A percentile compares a stretch with the other conserved stretches of the same genome.
Evolutionary conservation across 495 filamentous ascomycete species (phyloP).

Genomic region (Talaromyces proteolyticus): DNA sequence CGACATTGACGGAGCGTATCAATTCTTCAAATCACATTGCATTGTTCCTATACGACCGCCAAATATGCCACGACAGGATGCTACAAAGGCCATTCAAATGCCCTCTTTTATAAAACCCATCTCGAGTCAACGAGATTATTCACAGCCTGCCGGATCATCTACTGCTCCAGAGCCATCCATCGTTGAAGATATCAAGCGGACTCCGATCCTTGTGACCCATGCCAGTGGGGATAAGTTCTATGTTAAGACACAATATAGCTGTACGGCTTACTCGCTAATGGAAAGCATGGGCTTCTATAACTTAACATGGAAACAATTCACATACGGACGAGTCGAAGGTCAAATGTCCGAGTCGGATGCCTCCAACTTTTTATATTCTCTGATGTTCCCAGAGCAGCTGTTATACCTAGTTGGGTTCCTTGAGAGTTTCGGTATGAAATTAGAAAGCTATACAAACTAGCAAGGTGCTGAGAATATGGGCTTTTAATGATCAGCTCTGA

Average conservation of each 20-base stretch:
- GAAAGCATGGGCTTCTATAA: not conserved
- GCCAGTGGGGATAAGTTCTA: not conserved
- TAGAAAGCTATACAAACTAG: not conserved
- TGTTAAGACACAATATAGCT: not conserved
- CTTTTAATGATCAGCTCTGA: not conserved
- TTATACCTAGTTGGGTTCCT: not conserved
- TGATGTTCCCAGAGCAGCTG: not conserved
- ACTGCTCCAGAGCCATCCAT: not conserved
- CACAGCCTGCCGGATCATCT: not conserved
- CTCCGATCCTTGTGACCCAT: not conserved
- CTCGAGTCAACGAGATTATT: not conserved
- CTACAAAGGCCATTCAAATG: not conserved
- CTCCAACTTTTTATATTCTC: not conserved
- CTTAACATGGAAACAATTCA: not conserved
- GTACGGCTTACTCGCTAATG: not conserved
- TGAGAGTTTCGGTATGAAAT: not conserved
- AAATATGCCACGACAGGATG: not conserved
- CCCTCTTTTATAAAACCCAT: not conserved
- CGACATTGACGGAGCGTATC: not conserved
- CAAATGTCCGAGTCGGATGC: not conserved
- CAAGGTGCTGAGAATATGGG: not conserved
- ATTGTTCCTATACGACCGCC: not conserved
- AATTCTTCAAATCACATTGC: slow-evolving; percentile 2
- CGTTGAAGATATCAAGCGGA: not conserved
- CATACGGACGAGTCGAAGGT: not conserved